Conservation (phyloP, 2,329 filamentous ascomycete genomes). For the Exophiala sp. region DNA sequence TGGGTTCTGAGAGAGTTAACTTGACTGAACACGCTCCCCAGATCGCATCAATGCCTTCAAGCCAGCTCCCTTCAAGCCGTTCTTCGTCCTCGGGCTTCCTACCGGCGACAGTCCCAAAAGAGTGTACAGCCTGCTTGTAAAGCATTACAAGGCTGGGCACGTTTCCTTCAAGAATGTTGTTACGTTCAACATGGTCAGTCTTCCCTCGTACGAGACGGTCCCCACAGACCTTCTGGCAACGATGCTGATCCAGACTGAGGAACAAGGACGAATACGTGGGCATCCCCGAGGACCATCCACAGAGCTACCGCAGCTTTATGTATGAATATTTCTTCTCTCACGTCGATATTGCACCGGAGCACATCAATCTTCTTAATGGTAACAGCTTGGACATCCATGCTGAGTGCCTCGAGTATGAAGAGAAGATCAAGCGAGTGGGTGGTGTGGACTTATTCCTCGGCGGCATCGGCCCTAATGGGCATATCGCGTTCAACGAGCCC, state of each 20-base stretch:
- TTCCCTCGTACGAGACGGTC: background rate
- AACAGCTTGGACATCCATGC: conserved; percentile 71
- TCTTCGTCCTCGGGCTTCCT: conserved; percentile 77
- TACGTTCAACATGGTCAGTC: conserved; percentile 76
- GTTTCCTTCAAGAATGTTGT: conserved; percentile 84
- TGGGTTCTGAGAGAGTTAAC: too few relatives aligned
- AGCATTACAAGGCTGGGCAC: conserved; percentile 43
- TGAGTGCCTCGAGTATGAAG: conserved; percentile 76
- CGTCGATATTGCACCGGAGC: conserved; percentile 73
- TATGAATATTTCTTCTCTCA: conserved; percentile 87
- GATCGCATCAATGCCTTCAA: conserved; percentile 69
- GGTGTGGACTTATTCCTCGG: conserved; percentile 83
- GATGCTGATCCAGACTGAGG: background rate
- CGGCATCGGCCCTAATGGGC: conserved; percentile 81
- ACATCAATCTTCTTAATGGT: conserved; percentile 80
- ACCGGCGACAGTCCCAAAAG: conserved; percentile 76
- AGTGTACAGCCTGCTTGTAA: conserved; percentile 72
- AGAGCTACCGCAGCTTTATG: conserved; percentile 89
- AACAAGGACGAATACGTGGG: conserved; percentile 73
- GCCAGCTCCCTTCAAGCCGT: conserved; percentile 64
- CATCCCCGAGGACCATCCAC: conserved; percentile 73
- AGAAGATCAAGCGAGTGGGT: conserved; percentile 67
- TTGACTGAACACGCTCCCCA: too few relatives aligned
- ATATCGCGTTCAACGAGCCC: conserved; percentile 88
- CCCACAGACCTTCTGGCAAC: background rate